Evolutionary conservation across 345 rosid genomes (phyloP).

Genomic region (Clausena lansium): DNA sequence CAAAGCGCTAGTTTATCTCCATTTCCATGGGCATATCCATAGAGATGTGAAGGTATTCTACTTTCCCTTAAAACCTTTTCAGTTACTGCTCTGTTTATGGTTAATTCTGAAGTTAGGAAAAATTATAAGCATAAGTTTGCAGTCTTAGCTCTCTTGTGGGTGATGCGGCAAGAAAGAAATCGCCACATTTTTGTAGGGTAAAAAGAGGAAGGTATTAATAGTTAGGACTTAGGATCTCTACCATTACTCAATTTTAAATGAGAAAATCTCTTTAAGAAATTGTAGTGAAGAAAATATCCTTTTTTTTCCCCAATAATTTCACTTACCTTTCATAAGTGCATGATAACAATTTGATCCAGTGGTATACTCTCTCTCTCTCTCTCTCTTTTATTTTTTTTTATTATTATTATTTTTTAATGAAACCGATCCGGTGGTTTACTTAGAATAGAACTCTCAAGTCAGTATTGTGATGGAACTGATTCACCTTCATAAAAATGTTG

Average conservation of each 20-base stretch:
- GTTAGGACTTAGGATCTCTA: background rate
- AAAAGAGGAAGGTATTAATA: too few species aligned
- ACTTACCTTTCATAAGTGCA: background rate
- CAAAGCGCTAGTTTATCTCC: constrained; percentile 95
- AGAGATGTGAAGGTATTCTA: constrained; percentile 91
- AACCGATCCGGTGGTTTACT: background rate
- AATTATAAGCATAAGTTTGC: background rate
- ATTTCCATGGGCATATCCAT: constrained; percentile 90
- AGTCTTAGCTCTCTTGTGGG: too few species aligned
- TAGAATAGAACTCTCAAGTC: background rate
- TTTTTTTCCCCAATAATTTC: background rate
- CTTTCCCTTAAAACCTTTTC: background rate
- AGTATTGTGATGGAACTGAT: background rate
- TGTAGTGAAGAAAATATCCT: background rate
- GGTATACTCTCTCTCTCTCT: background rate
- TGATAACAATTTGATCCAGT: background rate
- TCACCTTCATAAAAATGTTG: background rate
- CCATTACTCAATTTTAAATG: background rate
- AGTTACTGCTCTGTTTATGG: background rate
- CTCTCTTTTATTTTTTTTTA: too few species aligned
- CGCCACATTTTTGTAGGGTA: too few species aligned
- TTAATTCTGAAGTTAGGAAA: constrained; percentile 3
- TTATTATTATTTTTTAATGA: too few species aligned
- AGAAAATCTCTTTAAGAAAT: background rate
- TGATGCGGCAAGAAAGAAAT: too few species aligned